Evolutionary conservation across 805 yeast genomes (phyloP).

Genomic region (Lachancea mirantina): DNA sequence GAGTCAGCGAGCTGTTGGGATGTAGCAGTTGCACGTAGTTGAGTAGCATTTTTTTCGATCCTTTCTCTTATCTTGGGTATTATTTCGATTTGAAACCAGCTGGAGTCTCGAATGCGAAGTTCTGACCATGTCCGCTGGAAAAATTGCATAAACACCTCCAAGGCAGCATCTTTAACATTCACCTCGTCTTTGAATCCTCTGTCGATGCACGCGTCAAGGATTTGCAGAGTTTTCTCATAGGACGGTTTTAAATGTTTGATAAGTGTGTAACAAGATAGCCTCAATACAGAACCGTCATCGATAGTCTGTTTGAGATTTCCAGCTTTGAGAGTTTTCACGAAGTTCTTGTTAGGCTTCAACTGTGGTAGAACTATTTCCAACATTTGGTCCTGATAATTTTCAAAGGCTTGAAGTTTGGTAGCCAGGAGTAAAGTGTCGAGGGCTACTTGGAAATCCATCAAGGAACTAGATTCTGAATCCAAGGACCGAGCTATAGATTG

Average conservation of each 20-base stretch:
- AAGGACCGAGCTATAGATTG: not conserved
- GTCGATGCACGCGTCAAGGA: constrained; percentile 6
- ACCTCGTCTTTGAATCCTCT: constrained; percentile 8
- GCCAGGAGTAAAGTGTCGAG: constrained; percentile 1
- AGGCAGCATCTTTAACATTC: constrained; percentile 3
- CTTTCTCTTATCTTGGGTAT: constrained; percentile 5
- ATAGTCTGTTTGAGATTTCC: constrained; percentile 29
- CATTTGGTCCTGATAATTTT: constrained; percentile 3
- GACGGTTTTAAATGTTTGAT: constrained; percentile 4
- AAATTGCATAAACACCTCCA: not conserved
- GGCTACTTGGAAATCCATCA: constrained; percentile 1
- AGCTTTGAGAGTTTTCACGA: constrained; percentile 23
- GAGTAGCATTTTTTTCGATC: constrained; percentile 1
- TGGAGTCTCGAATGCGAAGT: constrained; percentile 6
- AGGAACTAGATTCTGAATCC: not conserved
- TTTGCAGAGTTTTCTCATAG: not conserved
- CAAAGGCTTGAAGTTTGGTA: constrained; percentile 3
- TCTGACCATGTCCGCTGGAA: constrained; percentile 4
- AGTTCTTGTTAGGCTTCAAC: constrained; percentile 21
- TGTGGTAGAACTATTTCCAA: constrained; percentile 13
- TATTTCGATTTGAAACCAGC: constrained; percentile 4
- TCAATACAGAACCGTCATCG: constrained; percentile 13
- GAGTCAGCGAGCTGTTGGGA: constrained; percentile 7
- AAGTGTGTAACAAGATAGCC: constrained; percentile 6
- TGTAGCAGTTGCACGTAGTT: constrained; percentile 5